These are phyloP conservation scores for Argentina anserina DNA, from an alignment of 306 rosid species.

Conservation along the genomic window DNA sequence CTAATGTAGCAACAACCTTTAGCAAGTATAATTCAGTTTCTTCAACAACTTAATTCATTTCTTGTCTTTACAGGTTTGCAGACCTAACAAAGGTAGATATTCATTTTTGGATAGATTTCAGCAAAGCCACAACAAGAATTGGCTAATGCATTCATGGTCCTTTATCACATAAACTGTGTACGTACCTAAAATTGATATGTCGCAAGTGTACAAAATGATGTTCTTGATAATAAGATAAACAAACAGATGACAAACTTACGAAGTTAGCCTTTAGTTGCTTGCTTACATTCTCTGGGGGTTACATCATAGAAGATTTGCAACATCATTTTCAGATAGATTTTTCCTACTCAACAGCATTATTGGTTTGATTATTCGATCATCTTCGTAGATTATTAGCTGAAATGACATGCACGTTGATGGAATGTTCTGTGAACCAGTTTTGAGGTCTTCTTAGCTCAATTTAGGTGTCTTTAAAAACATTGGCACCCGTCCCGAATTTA, in stretches of 20 bases:
- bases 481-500: constrained; percentile 47
- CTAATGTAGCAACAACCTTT: neutral
- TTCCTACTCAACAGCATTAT: constrained; percentile 7
- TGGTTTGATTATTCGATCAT: neutral
- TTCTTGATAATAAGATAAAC: neutral
- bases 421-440: constrained; percentile 15
- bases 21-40: neutral
- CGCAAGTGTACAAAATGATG: neutral
- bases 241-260: neutral
- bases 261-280: neutral
- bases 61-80: neutral
- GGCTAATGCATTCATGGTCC: neutral
- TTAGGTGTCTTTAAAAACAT: constrained; percentile 42
- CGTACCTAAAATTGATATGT: neutral
- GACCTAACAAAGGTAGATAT: neutral
- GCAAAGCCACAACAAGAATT: neutral
- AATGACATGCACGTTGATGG: constrained; percentile 26
- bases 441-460: constrained; percentile 31
- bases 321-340: neutral
- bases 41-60: constrained; percentile 7
- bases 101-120: neutral
- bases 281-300: neutral
- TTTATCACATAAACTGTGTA: neutral
- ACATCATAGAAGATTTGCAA: neutral
- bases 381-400: constrained; percentile 4